phyloP scores from a whole-genome alignment of 345 rosid species.

The rapeseed (Brassica napus) region Da-Ae NC_063444.1:50708001-50708500 shows the following conservation, averaged over 20 bases:
- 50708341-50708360: conserved; percentile 89
- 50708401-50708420: conserved; percentile 65
- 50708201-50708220: conserved; percentile 43
- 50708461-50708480: conserved; percentile 46
- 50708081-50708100: conserved; percentile 42
- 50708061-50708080: conserved; percentile 60
- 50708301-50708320: conserved; percentile 56
- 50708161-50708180: conserved; percentile 49
- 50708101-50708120: conserved; percentile 45
- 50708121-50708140: conserved; percentile 47
- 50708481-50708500: conserved; percentile 30
- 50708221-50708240: conserved; percentile 47
- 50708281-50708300: conserved; percentile 34
- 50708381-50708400: conserved; percentile 52
- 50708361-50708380: conserved; percentile 53
- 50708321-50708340: conserved; percentile 83
- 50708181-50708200: conserved; percentile 46
- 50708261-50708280: conserved; percentile 47
- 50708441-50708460: conserved; percentile 77
- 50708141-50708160: conserved; percentile 47
- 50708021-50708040: conserved; percentile 41
- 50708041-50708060: conserved; percentile 51
- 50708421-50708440: conserved; percentile 66
- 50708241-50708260: conserved; percentile 46
- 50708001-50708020: conserved; percentile 38